Evolutionary conservation across 2,329 filamentous ascomycete species (phyloP).

Genomic region (Exophiala viscosa): DNA sequence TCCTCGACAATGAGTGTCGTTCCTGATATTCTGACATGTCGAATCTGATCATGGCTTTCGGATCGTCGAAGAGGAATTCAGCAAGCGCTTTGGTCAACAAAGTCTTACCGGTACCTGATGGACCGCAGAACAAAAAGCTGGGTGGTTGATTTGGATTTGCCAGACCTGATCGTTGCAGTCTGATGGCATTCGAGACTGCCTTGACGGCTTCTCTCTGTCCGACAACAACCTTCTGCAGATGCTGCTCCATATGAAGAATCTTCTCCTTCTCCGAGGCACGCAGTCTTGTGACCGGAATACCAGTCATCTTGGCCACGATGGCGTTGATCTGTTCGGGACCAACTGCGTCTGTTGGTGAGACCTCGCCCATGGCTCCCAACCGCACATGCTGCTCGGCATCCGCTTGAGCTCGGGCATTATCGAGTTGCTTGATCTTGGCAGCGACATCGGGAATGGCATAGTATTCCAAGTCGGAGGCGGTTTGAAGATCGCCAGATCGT

Average conservation of each 20-base stretch:
- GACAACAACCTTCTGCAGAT: constrained; percentile 77
- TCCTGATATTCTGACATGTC: constrained; percentile 99
- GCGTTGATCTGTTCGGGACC: constrained; percentile 98
- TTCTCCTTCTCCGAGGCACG: constrained; percentile 98
- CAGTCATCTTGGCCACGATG: constrained; percentile 96
- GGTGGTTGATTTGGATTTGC: constrained; percentile 95
- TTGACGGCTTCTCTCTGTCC: constrained; percentile 91
- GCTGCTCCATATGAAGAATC: constrained; percentile 93
- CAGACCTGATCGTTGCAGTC: constrained; percentile 89
- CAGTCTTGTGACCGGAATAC: constrained; percentile 90
- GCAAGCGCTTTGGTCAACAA: constrained; percentile 93
- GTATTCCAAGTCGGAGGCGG: constrained; percentile 91
- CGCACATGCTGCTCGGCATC: constrained; percentile 62
- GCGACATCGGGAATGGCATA: constrained; percentile 95
- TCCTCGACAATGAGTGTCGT: constrained; percentile 86
- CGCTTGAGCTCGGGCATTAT: constrained; percentile 72
- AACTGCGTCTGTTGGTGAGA: constrained; percentile 87
- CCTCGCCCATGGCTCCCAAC: constrained; percentile 58
- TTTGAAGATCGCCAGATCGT: constrained; percentile 75
- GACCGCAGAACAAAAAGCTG: constrained; percentile 97
- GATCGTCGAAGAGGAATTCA: constrained; percentile 95
- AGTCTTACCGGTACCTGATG: constrained; percentile 97
- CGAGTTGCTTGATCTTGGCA: constrained; percentile 71
- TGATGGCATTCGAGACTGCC: constrained; percentile 92
- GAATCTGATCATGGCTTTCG: constrained; percentile 97